Evolutionary conservation across 257 asterid species (phyloP).

Genomic region (Primulina tabacum): DNA sequence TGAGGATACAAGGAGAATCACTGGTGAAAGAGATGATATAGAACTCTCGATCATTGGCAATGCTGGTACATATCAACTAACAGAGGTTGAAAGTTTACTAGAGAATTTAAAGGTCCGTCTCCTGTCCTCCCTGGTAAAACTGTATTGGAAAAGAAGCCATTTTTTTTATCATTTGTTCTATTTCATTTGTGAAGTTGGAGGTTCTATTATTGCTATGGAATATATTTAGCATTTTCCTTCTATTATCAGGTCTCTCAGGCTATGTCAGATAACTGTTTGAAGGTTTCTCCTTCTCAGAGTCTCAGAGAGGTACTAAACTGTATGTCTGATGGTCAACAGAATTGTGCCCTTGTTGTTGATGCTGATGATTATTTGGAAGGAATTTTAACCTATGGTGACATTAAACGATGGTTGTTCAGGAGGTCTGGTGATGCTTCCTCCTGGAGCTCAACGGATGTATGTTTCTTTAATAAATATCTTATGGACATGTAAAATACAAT

Average conservation of each 20-base stretch:
- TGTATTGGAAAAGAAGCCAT: slow-evolving; percentile 22
- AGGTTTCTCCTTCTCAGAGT: slow-evolving; percentile 55
- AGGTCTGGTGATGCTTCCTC: slow-evolving; percentile 45
- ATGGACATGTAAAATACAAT: background rate
- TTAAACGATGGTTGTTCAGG: slow-evolving; percentile 51
- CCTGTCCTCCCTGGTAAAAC: slow-evolving; percentile 14
- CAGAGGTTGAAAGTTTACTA: slow-evolving; percentile 56
- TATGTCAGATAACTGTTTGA: slow-evolving; percentile 64
- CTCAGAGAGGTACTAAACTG: slow-evolving; percentile 63
- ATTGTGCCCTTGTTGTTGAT: slow-evolving; percentile 69
- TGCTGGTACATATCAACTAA: slow-evolving; percentile 36
- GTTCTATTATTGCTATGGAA: slow-evolving; percentile 4
- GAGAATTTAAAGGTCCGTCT: slow-evolving; percentile 73
- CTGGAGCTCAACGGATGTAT: slow-evolving; percentile 56
- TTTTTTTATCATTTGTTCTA: slow-evolving; percentile 1
- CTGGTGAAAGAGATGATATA: slow-evolving; percentile 52
- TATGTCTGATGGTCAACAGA: slow-evolving; percentile 73
- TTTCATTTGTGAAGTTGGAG: background rate
- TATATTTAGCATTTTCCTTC: slow-evolving; percentile 18
- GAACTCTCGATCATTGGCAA: slow-evolving; percentile 63
- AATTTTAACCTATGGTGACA: slow-evolving; percentile 77
- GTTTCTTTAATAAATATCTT: slow-evolving; percentile 25
- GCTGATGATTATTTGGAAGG: slow-evolving; percentile 75
- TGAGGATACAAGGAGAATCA: slow-evolving; percentile 42
- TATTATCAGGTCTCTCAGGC: slow-evolving; percentile 76